phyloP scores from a whole-genome alignment of 306 rosid genomes.

The Castanea sativa region DNA sequence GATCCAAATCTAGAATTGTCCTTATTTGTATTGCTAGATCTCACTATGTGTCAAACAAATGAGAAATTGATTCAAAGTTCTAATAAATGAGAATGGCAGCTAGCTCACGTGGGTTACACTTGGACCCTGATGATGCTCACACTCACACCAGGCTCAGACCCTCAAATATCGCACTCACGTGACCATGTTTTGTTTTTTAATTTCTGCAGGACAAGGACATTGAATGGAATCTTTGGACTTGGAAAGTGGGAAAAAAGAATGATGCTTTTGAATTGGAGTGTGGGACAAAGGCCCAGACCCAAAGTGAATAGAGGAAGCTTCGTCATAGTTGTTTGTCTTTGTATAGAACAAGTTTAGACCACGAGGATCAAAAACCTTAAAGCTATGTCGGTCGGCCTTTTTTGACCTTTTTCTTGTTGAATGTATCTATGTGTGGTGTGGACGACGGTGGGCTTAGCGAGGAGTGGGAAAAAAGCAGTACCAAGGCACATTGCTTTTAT shows the following conservation, averaged over 20 bases:
- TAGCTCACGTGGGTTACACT: not conserved
- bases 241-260: not conserved
- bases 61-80: too few species aligned
- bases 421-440: not conserved
- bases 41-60: not conserved
- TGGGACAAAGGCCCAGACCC: not conserved
- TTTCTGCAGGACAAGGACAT: conserved; percentile 37
- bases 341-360: not conserved
- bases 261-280: not conserved
- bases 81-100: too few species aligned
- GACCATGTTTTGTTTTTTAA: not conserved
- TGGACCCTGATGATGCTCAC: not conserved
- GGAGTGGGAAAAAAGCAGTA: conserved; percentile 11
- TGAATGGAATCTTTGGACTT: conserved; percentile 4
- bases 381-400: too few species aligned
- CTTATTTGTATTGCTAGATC: too few species aligned
- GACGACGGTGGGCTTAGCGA: not conserved
- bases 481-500: not conserved
- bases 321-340: not conserved
- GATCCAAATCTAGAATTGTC: not conserved
- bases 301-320: not conserved
- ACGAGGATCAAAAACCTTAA: not conserved
- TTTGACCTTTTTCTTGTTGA: not conserved
- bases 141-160: not conserved
- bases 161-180: not conserved